A percentile compares a stretch with the other conserved stretches of the same genome.
These are phyloP conservation scores for Corylus avellana DNA, from an alignment of 306 rosid genomes.

Conservation along the genomic window DNA sequence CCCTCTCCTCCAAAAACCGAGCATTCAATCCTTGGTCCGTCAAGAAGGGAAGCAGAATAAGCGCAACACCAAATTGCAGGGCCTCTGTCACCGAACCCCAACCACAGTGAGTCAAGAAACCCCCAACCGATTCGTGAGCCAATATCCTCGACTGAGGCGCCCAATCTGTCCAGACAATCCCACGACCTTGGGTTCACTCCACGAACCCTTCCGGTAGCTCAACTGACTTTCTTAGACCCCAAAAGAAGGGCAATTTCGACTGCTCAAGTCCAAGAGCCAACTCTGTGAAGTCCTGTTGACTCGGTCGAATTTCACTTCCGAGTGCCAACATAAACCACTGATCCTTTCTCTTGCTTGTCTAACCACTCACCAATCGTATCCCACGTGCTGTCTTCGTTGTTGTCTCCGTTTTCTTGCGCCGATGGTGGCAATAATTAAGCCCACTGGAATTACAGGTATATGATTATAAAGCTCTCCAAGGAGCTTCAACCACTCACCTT, in stretches of 20 bases:
- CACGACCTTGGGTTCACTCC: no score
- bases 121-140: no score
- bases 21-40: slow-evolving; percentile 31
- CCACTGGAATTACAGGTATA: background rate
- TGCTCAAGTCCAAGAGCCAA: slow-evolving; percentile 53
- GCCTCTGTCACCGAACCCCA: no score
- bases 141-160: no score
- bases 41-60: slow-evolving; percentile 20
- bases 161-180: no score
- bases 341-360: slow-evolving; percentile 22
- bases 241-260: slow-evolving; percentile 56
- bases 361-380: slow-evolving; percentile 16
- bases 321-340: slow-evolving; percentile 57
- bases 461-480: background rate
- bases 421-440: slow-evolving; percentile 38
- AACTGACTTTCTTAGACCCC: slow-evolving; percentile 57
- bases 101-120: no score
- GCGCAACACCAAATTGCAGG: background rate
- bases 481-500: slow-evolving; percentile 5
- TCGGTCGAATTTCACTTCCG: slow-evolving; percentile 42
- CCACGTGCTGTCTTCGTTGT: slow-evolving; percentile 14
- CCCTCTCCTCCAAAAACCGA: slow-evolving; percentile 33
- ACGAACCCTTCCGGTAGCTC: no score
- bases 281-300: slow-evolving; percentile 25
- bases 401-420: slow-evolving; percentile 23